phyloP scores from a whole-genome alignment of 768 basidiomycete genomes.

The Trametes cingulata region DNA sequence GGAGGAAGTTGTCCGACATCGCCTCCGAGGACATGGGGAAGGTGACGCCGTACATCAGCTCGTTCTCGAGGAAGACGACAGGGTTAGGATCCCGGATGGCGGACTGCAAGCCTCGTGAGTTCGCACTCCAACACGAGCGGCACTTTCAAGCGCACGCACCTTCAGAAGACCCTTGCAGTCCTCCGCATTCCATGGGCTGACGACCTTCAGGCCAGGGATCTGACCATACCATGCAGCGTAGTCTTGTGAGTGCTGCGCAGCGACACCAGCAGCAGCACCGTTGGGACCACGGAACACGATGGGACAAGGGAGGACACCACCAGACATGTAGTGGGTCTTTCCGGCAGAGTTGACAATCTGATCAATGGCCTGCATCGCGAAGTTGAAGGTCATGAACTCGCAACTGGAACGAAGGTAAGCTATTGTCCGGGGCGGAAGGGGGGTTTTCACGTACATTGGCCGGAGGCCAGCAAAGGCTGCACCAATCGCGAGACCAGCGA shows the following conservation, averaged over 20 bases:
- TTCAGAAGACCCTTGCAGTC: slow-evolving; percentile 99
- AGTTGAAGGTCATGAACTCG: slow-evolving; percentile 99
- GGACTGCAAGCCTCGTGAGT: slow-evolving; percentile 46
- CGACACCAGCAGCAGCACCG: slow-evolving; percentile 97
- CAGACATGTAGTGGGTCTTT: slow-evolving; percentile 99
- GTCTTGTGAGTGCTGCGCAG: slow-evolving; percentile 96
- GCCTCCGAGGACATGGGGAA: slow-evolving; percentile 97
- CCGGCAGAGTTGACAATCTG: slow-evolving; percentile 99
- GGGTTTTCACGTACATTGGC: slow-evolving; percentile 68
- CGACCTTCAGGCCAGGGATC: slow-evolving; percentile 95
- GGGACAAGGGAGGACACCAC: slow-evolving; percentile 97
- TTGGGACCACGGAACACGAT: slow-evolving; percentile 99
- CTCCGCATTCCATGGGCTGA: slow-evolving; percentile 97
- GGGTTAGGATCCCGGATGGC: slow-evolving; percentile 99
- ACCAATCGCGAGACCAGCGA: slow-evolving; percentile 94
- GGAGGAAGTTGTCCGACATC: slow-evolving; percentile 91
- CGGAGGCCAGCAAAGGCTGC: slow-evolving; percentile 92
- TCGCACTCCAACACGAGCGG: not conserved
- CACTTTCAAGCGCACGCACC: slow-evolving; percentile 44
- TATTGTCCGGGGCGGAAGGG: not conserved
- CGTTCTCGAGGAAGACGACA: slow-evolving; percentile 98
- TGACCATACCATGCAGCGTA: slow-evolving; percentile 94
- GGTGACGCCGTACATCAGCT: slow-evolving; percentile 96
- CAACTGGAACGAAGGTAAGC: slow-evolving; percentile 52
- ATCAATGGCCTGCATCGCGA: slow-evolving; percentile 99